Evolutionary conservation across 345 rosid species (phyloP).

Genomic region (Eucalyptus polyanthemos): DNA sequence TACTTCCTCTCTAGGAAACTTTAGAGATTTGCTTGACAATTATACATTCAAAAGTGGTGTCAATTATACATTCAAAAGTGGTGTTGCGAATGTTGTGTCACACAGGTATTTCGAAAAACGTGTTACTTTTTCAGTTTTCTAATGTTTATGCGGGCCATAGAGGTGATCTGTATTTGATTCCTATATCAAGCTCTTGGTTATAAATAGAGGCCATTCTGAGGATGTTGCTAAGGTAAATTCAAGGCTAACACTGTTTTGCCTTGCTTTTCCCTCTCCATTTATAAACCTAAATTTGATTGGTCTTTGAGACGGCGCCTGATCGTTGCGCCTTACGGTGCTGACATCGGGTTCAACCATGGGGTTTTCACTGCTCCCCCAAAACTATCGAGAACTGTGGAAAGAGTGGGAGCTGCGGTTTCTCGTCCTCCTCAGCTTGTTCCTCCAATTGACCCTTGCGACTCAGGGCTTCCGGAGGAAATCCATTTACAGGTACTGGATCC

Average conservation of each 20-base stretch:
- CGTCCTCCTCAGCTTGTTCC: not conserved
- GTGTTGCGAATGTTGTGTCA: rapidly evolving
- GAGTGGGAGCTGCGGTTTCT: not conserved
- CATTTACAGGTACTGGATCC: not conserved
- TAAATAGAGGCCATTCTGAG: not conserved
- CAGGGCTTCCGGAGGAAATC: not conserved
- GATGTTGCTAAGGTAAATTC: not conserved
- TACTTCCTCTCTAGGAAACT: not conserved
- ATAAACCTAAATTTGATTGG: not conserved
- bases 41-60: not conserved
- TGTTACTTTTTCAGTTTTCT: not conserved
- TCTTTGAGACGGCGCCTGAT: not conserved
- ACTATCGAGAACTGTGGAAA: not conserved
- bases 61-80: not conserved
- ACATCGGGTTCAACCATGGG: not conserved
- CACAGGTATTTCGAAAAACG: rapidly evolving
- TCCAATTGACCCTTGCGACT: not conserved
- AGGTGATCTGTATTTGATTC: not conserved
- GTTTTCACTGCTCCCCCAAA: not conserved
- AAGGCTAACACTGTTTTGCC: not conserved
- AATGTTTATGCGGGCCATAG: not conserved
- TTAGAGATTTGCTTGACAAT: no score
- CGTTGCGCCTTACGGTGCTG: not conserved
- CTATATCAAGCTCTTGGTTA: not conserved
- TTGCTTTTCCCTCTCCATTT: not conserved